Percentiles rank a stretch among this genome's conserved stretches.
These are phyloP conservation scores for Oryza glaberrima DNA, from an alignment of 176 grass and related monocot genomes.

Conservation along the genomic window DNA sequence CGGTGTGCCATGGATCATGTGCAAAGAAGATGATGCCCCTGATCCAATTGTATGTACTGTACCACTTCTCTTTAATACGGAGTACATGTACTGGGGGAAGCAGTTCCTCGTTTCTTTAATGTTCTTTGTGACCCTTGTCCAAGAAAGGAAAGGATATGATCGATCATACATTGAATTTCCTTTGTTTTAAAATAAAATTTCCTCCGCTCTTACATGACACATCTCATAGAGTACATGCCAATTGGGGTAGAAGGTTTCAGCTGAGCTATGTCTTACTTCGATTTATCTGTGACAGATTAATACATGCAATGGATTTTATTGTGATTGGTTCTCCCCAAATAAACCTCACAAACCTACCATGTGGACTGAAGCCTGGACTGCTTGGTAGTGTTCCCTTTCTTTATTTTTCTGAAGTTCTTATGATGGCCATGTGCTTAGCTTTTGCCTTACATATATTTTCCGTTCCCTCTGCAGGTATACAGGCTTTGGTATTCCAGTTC, in stretches of 20 bases:
- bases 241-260: background rate
- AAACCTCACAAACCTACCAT: constrained; percentile 90
- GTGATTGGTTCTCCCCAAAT: constrained; percentile 89
- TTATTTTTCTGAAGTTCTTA: constrained; percentile 12
- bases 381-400: constrained; percentile 67
- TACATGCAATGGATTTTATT: constrained; percentile 98
- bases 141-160: constrained; percentile 46
- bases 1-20: constrained; percentile 96
- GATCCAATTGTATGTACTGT: constrained; percentile 82
- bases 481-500: constrained; percentile 88
- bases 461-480: constrained; percentile 72
- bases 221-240: background rate
- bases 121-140: constrained; percentile 31
- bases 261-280: constrained; percentile 5
- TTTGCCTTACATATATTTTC: constrained; percentile 26
- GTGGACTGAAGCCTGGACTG: constrained; percentile 98
- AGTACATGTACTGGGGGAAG: constrained; percentile 23
- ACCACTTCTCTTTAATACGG: constrained; percentile 35
- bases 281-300: constrained; percentile 68
- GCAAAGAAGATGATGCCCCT: constrained; percentile 98
- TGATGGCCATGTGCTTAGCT: constrained; percentile 14
- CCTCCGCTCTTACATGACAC: background rate
- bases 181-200: background rate
- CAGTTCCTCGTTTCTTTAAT: constrained; percentile 32
- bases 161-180: background rate